Conservation (phyloP, 2,329 filamentous ascomycete species). For the Sarocladium strictum region DNA sequence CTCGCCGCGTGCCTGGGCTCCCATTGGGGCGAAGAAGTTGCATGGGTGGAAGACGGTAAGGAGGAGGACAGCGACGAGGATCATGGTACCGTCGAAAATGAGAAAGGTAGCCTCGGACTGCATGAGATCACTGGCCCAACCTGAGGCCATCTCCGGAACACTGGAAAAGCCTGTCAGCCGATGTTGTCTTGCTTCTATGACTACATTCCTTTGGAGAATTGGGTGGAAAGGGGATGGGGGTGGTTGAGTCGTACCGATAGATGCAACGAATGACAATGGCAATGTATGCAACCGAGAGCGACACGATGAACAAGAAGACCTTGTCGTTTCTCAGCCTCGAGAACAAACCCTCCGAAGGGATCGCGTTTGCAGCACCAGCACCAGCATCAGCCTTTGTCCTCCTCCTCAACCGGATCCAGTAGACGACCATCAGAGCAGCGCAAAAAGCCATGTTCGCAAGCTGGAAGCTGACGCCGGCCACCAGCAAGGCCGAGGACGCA, state of each 20-base stretch:
- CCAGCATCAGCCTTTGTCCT: neutral
- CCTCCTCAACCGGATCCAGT: conserved; percentile 8
- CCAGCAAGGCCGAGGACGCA: conserved; percentile 15
- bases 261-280: conserved; percentile 13
- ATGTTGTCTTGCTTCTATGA: no score
- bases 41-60: conserved; percentile 50
- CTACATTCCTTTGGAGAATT: no score
- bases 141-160: conserved; percentile 12
- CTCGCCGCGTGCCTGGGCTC: conserved; percentile 11
- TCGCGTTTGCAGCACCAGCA: neutral
- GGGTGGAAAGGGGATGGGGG: no score
- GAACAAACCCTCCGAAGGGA: neutral
- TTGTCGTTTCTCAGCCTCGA: neutral
- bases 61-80: conserved; percentile 42
- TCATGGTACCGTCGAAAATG: conserved; percentile 29
- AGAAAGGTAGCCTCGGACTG: conserved; percentile 15
- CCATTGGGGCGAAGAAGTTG: conserved; percentile 50
- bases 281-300: conserved; percentile 11
- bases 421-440: conserved; percentile 12
- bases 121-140: conserved; percentile 15
- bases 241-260: conserved; percentile 14
- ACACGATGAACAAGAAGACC: conserved; percentile 10
- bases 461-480: conserved; percentile 21
- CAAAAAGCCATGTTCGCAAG: conserved; percentile 21
- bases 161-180: conserved; percentile 5